phyloP scores from a whole-genome alignment of 805 yeast genomes.

The Kodamaea fukazawae region DNA sequence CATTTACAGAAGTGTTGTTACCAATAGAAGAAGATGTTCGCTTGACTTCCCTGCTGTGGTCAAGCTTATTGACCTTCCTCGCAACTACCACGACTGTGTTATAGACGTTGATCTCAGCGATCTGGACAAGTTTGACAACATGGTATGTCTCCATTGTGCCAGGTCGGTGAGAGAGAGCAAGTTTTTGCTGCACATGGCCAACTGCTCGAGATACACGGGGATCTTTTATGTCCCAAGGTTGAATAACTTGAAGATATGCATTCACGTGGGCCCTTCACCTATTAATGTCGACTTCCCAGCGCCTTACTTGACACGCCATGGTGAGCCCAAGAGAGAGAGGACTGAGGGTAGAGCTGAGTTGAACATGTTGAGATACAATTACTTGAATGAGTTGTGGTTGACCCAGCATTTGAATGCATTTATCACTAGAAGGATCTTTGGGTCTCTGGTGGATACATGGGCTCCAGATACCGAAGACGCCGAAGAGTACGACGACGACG shows the following conservation, averaged over 20 bases:
- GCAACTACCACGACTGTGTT: slow-evolving; percentile 29
- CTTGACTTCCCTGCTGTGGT: slow-evolving; percentile 55
- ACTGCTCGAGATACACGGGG: slow-evolving; percentile 18
- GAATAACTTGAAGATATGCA: slow-evolving; percentile 24
- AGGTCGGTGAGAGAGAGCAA: slow-evolving; percentile 15
- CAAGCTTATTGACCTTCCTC: slow-evolving; percentile 52
- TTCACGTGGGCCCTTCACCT: slow-evolving; percentile 23
- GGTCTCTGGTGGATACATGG: slow-evolving; percentile 16
- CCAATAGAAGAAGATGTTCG: neutral
- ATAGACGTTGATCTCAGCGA: slow-evolving; percentile 18
- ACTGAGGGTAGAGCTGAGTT: slow-evolving; percentile 57
- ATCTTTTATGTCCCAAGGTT: slow-evolving; percentile 19
- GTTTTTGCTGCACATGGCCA: slow-evolving; percentile 24
- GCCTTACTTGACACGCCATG: slow-evolving; percentile 73
- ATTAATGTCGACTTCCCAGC: slow-evolving; percentile 46
- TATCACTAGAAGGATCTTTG: slow-evolving; percentile 33
- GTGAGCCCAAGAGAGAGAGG: slow-evolving; percentile 63
- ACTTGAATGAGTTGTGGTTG: slow-evolving; percentile 60
- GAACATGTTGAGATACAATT: slow-evolving; percentile 50
- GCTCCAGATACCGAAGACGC: slow-evolving; percentile 3
- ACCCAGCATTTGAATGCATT: slow-evolving; percentile 55
- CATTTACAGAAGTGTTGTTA: neutral
- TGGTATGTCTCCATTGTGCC: slow-evolving; percentile 39
- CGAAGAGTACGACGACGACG: slow-evolving; percentile 5
- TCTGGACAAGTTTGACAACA: slow-evolving; percentile 16